phyloP scores from a whole-genome alignment of 1,139 yeast species.

The Yamadazyma membranifaciens region DNA sequence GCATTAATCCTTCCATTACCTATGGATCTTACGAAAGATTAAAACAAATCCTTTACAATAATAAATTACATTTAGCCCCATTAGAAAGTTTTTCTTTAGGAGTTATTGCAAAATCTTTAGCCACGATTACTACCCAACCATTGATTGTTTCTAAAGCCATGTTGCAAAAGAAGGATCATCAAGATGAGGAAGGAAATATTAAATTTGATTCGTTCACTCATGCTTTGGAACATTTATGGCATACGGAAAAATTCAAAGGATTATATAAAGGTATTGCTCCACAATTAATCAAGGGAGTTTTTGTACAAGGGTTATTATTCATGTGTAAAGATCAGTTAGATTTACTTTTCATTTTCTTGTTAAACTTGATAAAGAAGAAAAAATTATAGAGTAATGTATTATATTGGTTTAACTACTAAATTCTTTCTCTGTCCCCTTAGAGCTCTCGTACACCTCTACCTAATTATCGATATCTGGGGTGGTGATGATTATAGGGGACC shows the following conservation, averaged over 20 bases:
- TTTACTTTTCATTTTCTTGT: conserved; percentile 38
- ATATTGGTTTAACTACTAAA: no score
- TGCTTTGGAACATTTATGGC: conserved; percentile 46
- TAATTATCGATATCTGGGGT: no score
- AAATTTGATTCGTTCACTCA: conserved; percentile 40
- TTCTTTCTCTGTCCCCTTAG: no score
- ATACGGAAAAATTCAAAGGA: conserved; percentile 37
- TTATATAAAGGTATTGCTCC: conserved; percentile 79
- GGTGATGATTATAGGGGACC: no score
- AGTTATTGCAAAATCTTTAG: conserved; percentile 75
- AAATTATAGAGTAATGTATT: conserved; percentile 1
- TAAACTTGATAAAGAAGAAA: conserved; percentile 28
- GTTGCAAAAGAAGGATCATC: conserved; percentile 54
- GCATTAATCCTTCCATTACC: conserved; percentile 84
- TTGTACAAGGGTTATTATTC: conserved; percentile 82
- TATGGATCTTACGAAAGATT: conserved; percentile 80
- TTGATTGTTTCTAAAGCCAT: conserved; percentile 81
- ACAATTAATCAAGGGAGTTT: conserved; percentile 76
- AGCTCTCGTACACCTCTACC: no score
- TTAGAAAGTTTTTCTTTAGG: conserved; percentile 72
- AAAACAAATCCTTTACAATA: conserved; percentile 51
- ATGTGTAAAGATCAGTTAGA: conserved; percentile 77
- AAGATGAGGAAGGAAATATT: conserved; percentile 24
- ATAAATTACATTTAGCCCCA: conserved; percentile 52
- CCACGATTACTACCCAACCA: conserved; percentile 82